These are phyloP conservation scores for Sporothrix luriei DNA, from an alignment of 2,329 filamentous ascomycete species.

Conservation along the genomic window DNA sequence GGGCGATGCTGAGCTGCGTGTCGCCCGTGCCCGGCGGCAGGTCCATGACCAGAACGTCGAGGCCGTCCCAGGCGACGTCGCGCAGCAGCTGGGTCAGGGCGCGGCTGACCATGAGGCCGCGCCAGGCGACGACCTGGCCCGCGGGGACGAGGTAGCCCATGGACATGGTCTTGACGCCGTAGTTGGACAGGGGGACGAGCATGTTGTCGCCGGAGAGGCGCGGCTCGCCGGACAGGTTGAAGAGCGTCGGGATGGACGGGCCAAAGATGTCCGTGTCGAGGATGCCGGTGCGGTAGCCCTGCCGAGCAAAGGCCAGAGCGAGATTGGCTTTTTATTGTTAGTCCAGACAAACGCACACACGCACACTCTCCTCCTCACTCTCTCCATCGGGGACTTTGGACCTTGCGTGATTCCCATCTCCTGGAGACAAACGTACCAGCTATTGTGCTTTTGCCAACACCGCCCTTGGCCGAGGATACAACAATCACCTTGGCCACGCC, in stretches of 20 bases:
- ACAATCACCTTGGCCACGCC: conserved; percentile 90
- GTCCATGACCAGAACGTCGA: conserved; percentile 88
- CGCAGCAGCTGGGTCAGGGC: conserved; percentile 93
- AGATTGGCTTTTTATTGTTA: conserved; percentile 62
- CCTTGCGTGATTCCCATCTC: not conserved
- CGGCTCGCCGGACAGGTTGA: conserved; percentile 79
- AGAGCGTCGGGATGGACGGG: conserved; percentile 86
- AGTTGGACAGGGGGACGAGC: conserved; percentile 85
- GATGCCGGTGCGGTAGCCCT: conserved; percentile 80
- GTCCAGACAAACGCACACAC: too few species aligned
- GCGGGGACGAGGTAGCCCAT: conserved; percentile 91
- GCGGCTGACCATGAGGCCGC: conserved; percentile 96
- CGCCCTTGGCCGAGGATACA: conserved; percentile 96
- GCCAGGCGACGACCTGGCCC: conserved; percentile 85
- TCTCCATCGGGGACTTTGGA: too few species aligned
- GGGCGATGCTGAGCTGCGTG: conserved; percentile 93
- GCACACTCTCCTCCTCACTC: too few species aligned
- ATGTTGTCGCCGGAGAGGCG: conserved; percentile 74
- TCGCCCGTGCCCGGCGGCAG: conserved; percentile 94
- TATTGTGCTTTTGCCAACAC: conserved; percentile 96
- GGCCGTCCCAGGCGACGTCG: conserved; percentile 87
- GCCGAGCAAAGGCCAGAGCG: conserved; percentile 79
- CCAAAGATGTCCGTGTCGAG: conserved; percentile 97
- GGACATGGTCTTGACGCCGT: conserved; percentile 96
- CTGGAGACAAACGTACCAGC: conserved; percentile 57